Evolutionary conservation across 2,329 filamentous ascomycete genomes (phyloP), one percentile per base, ranked within the genome.

Genomic region (Trematosphaeria pertusa): DNA sequence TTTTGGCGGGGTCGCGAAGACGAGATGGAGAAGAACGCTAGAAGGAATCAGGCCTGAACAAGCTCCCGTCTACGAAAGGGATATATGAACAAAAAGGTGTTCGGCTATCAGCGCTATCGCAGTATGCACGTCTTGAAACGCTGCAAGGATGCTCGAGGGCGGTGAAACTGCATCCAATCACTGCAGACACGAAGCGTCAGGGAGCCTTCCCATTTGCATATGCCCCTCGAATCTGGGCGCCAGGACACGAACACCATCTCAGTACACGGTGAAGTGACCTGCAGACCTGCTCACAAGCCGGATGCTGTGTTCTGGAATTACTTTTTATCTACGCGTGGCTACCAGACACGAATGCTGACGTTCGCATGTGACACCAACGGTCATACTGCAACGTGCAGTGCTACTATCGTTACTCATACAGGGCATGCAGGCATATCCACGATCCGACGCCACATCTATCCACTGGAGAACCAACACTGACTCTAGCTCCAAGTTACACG

Each of bases 101-200:
- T 5, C 11, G 34, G 2, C 38, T 50, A 44, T 50, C 50, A 58
- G 56, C 57, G 61, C 49, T 37, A 46, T 45, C 49, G 53, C 50
- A 44, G 46, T 36, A 54, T 59, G 52, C 52, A 45, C 30, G 28
- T 30, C 43, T 38, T 50, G 37, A 52, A 52, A 50, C 49, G 34
- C 37, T 28, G 46, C 50, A 53, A 39, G 46, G 53, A 45, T 53
- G 33, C 8, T 6, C 26, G 14, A 24, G 26, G 50, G 53, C 50
- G 53, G 56, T 59, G 54, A 59, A 58, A 56, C 50, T 49, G 31
- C 12, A 32, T 41, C 57, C 57, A 60, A 60, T 60, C 52, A 51
- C 47, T 44, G 42, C 37, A n/a, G 26, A 51, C 54, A 57, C 47
- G 45, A 48, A 38, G 14, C 24, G 36, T 44, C 45, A 52, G 45